Conservation (phyloP, 208 protist species). For the Wallacemonas collosoma region DNA sequence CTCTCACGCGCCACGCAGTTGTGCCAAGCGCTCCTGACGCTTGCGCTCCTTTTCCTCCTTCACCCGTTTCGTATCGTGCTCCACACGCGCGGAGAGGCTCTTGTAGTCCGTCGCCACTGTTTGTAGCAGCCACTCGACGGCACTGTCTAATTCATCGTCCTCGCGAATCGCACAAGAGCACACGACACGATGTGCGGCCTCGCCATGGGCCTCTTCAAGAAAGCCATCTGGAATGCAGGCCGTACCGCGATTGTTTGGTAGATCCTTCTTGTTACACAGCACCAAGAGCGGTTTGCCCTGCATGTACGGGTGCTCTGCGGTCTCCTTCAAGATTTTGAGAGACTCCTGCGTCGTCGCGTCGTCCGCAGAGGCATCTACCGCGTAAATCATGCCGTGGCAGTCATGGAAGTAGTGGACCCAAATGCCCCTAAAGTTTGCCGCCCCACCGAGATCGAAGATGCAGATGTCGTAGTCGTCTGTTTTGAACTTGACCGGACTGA, state of each 20-base stretch:
- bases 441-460: constrained; percentile 92
- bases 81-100: constrained; percentile 52
- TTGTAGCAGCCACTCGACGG: constrained; percentile 87
- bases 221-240: constrained; percentile 66
- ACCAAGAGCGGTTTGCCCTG: constrained; percentile 98
- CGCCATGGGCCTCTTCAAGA: constrained; percentile 42
- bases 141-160: constrained; percentile 69
- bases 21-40: constrained; percentile 61
- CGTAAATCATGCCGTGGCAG: constrained; percentile 89
- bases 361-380: constrained; percentile 77
- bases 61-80: constrained; percentile 55
- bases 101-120: constrained; percentile 69
- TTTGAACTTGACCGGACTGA: constrained; percentile 83
- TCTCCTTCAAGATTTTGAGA: constrained; percentile 59
- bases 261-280: constrained; percentile 99
- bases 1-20: constrained; percentile 32
- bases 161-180: constrained; percentile 81
- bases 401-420: constrained; percentile 94
- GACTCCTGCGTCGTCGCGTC: constrained; percentile 67
- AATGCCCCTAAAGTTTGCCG: constrained; percentile 88
- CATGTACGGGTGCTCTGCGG: constrained; percentile 93
- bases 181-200: constrained; percentile 58
- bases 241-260: constrained; percentile 70
- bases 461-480: constrained; percentile 88
- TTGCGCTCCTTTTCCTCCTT: constrained; percentile 77